Base-by-base conservation (phyloP, 2,329 filamentous ascomycete genomes). In the Hirsutella thompsonii region DNA sequence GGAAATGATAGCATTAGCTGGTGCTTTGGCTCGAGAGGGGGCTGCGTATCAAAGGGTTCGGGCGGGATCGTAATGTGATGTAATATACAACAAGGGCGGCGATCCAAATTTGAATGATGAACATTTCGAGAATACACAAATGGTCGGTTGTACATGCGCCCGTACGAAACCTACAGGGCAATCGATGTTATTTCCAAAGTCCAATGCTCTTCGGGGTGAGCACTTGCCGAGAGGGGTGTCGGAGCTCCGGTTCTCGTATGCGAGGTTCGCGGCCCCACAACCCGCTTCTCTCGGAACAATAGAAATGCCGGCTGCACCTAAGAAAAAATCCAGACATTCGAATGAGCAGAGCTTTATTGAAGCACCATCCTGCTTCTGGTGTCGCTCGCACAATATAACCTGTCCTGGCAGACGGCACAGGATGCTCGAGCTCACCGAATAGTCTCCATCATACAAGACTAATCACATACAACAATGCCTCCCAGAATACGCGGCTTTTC, bases 401-500 rank as follows among this genome's bases (percentile, higher is more conserved):
- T 14, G n/a, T 33, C 32, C 32, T 8, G 4, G 9, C 32, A 16
- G 18, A 8, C 14, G n/a, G 13, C 11, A 5, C 32, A 34, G 32
- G 32, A 34, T 34, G 32, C 14, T 16, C 29, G 38, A n/a, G 18
- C 13, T 23, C 20, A 16, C n/a, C 11, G 30, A 21, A 18, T 18
- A 18, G n/a, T 19, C 4, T 21, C 14, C 14, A 20, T 19, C 26
- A 23, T 14, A 32, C 8, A 21, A 32, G 20, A 38, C 10, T 21
- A 29, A 16, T 29, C 13, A n/a, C 36, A 8, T 11, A 40, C 26
- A 11, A 40, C 28, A 13, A 47, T 45, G 44, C 36, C 41, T 14
- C 43, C 43, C 9, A 43, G 47, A 42, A 44, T 61, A 45, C 49
- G 52, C 46, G 43, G 46, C 43, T 43, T 54, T 38, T 51, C 53